These are phyloP conservation scores for Coemansia sp. DNA, from an alignment of 371 early-diverging fungal genomes.

Conservation along the genomic window DNA sequence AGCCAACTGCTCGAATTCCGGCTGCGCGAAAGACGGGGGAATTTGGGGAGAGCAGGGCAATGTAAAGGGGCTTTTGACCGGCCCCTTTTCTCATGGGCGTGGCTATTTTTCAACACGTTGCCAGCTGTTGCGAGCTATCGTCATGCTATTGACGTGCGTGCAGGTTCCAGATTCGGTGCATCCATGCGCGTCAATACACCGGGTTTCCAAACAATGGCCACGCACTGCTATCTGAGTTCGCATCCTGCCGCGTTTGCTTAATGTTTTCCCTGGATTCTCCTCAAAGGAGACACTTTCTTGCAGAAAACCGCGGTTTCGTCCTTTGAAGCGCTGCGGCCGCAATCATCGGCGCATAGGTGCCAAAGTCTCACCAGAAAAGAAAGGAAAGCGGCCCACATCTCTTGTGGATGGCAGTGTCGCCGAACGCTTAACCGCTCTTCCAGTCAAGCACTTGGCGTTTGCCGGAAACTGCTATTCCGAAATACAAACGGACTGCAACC, in stretches of 20 bases:
- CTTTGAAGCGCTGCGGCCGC: neutral
- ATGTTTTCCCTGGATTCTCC: neutral
- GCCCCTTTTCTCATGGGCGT: neutral
- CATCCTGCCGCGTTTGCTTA: too few species aligned
- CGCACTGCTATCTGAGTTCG: too few species aligned
- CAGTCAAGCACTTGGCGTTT: too few species aligned
- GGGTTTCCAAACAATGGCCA: neutral
- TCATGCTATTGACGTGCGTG: too few species aligned
- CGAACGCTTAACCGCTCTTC: neutral
- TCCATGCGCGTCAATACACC: too few species aligned
- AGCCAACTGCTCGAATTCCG: neutral
- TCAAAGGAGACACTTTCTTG: neutral
- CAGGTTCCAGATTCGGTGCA: too few species aligned
- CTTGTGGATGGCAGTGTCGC: neutral
- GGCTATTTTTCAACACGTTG: slow-evolving; percentile 3
- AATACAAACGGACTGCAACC: too few species aligned
- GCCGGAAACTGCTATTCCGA: too few species aligned
- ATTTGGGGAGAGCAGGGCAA: slow-evolving; percentile 2
- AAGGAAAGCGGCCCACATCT: neutral
- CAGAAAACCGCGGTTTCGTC: neutral
- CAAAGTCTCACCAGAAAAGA: neutral
- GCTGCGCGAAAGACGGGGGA: slow-evolving; percentile 7
- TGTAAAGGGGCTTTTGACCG: slow-evolving; percentile 1
- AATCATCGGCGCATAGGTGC: neutral
- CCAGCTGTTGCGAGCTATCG: neutral